Percentiles rank a stretch among this genome's conserved stretches.
phyloP scores from a whole-genome alignment of 2,329 filamentous ascomycete species.

The Hortaea werneckii region DNA sequence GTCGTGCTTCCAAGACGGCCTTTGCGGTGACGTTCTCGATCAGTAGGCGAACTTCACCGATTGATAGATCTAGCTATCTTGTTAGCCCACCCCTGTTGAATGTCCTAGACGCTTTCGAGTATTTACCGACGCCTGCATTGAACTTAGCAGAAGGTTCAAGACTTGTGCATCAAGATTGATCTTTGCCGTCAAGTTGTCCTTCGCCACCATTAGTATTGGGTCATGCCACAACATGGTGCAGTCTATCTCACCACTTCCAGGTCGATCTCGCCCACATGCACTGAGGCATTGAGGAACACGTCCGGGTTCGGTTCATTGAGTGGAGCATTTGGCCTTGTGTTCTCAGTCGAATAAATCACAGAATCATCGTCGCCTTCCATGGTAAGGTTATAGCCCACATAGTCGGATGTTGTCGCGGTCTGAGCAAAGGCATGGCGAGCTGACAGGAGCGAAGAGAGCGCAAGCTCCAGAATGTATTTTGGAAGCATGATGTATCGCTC shows the following conservation, averaged over 20 bases:
- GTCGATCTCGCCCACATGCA: conserved; percentile 51
- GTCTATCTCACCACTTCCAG: conserved; percentile 36
- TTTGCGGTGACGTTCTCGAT: conserved; percentile 46
- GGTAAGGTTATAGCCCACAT: conserved; percentile 22
- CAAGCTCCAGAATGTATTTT: no score
- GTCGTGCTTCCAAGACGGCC: conserved; percentile 49
- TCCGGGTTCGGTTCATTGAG: conserved; percentile 34
- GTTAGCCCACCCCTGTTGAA: not conserved
- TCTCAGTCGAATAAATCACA: conserved; percentile 8
- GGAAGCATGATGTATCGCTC: no score
- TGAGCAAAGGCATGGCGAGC: conserved; percentile 4
- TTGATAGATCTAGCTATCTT: conserved; percentile 25
- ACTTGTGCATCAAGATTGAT: conserved; percentile 51
- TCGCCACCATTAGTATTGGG: not conserved
- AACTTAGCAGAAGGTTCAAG: conserved; percentile 46
- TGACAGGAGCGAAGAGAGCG: not conserved
- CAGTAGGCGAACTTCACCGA: conserved; percentile 49
- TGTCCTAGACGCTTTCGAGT: not conserved
- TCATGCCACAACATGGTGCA: not conserved
- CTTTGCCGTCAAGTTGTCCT: conserved; percentile 39
- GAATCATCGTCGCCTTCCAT: conserved; percentile 23
- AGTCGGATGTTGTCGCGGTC: conserved; percentile 8
- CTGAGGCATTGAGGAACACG: conserved; percentile 48
- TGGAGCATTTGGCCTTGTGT: conserved; percentile 8
- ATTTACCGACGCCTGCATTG: conserved; percentile 37